Evolutionary conservation across 805 yeast genomes (phyloP).

Genomic region (Lipomyces orientalis): DNA sequence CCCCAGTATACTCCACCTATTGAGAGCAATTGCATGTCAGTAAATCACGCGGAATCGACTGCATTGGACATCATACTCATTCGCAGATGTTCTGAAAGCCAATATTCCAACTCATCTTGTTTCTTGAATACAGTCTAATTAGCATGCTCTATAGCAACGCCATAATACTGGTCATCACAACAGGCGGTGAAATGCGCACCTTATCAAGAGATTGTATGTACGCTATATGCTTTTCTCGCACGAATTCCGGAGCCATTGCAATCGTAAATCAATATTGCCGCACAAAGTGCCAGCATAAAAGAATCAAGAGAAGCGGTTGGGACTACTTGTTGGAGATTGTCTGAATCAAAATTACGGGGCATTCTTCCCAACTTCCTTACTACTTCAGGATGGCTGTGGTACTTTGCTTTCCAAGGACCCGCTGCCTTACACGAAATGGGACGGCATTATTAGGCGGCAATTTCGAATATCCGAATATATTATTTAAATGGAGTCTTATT

Average conservation of each 20-base stretch:
- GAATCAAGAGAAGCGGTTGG: neutral
- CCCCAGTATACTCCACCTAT: constrained; percentile 93
- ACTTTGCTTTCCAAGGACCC: no score
- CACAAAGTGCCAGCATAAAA: neutral
- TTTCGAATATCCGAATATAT: no score
- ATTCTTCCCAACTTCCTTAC: no score
- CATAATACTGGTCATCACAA: neutral
- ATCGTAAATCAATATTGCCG: neutral
- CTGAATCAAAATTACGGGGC: no score
- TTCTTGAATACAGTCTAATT: constrained; percentile 41
- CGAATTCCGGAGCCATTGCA: constrained; percentile 34
- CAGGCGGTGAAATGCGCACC: constrained; percentile 31
- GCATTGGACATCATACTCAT: constrained; percentile 51
- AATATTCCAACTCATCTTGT: constrained; percentile 71
- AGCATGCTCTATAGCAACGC: neutral
- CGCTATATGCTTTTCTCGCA: constrained; percentile 60
- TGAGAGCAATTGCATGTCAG: neutral
- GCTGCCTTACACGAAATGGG: no score
- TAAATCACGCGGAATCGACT: neutral
- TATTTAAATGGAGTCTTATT: no score
- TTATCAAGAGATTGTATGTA: constrained; percentile 62
- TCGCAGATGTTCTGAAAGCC: constrained; percentile 88
- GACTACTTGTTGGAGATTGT: no score
- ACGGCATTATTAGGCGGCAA: no score
- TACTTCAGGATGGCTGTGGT: no score